phyloP scores from a whole-genome alignment of 2,329 filamentous ascomycete genomes.

The Fusarium pilosicola region DNA sequence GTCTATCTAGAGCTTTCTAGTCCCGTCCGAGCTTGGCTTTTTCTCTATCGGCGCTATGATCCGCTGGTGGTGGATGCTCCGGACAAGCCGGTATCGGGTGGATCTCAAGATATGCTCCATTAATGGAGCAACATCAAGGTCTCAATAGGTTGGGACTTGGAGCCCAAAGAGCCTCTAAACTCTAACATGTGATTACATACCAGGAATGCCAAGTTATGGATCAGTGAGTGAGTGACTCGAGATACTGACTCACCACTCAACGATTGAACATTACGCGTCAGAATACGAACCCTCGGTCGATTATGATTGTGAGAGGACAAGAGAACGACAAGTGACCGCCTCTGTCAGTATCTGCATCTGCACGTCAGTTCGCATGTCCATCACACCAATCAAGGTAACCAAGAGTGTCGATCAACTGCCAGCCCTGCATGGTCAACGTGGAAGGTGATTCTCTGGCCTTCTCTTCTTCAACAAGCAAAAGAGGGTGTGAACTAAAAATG shows the following conservation, averaged over 20 bases:
- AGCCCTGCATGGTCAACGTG: constrained; percentile 24
- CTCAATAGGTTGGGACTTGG: constrained; percentile 13
- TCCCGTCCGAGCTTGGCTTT: constrained; percentile 23
- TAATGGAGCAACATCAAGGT: neutral
- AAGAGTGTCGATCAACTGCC: constrained; percentile 35
- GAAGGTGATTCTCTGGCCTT: neutral
- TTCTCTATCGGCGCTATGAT: constrained; percentile 27
- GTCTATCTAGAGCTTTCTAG: constrained; percentile 26
- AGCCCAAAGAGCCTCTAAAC: constrained; percentile 26
- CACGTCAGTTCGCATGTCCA: constrained; percentile 29
- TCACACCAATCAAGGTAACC: constrained; percentile 15
- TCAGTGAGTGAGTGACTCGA: neutral
- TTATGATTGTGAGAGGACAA: neutral
- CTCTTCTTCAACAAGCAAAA: neutral
- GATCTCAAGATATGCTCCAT: constrained; percentile 6
- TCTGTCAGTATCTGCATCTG: constrained; percentile 13
- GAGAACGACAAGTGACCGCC: neutral
- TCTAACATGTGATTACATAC: constrained; percentile 29
- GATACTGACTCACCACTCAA: constrained; percentile 2
- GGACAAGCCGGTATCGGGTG: constrained; percentile 30
- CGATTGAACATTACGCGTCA: constrained; percentile 26
- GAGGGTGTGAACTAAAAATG: constrained; percentile 8
- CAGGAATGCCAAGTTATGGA: constrained; percentile 9
- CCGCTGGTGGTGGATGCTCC: constrained; percentile 20
- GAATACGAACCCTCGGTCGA: constrained; percentile 10